Base-by-base conservation (phyloP, 1,139 yeast genomes). In the Yamadazyma oceani region DNA sequence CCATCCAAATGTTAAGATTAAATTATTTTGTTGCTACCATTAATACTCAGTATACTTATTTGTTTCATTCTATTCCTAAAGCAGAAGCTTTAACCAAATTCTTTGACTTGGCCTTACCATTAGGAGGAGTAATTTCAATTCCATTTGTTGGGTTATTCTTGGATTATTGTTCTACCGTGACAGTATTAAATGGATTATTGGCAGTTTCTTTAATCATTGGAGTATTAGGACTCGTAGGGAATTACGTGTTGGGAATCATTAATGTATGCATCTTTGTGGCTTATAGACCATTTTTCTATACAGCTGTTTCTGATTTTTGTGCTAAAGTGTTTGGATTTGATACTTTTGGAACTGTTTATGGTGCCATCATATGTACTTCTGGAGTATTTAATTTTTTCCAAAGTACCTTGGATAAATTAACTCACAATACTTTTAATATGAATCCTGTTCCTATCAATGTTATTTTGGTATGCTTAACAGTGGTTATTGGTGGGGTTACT, bases 271-370 rank as follows among this genome's bases (percentile, higher is more conserved):
- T 70, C 7, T 70, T 70, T 49, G 74, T 68, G 26, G 64, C 61
- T 16, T 70, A 62, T 53, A 55, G 76, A 41, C 75, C 76, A 11
- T 65, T 69, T 38, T 70, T 67, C 51, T 70, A 70, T 48, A 69
- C 76, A 11, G 60, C 70, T 3, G 60, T 70, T 16, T 63, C 71
- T 7, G 76, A 70, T 42, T 62, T 64, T 40, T 70, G 74, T 48
- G 75, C 75, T 35, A 70, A 70, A 47, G 74, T 70, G 23, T 70
- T 70, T 53, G 76, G 76, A 7, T 70, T 69, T 42, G 74, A 69
- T 41, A 70, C 75, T 11, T 70, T 70, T 48, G 76, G 76, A 5
- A 69, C 75, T 3, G 67, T 70, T 17, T 70, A 70, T 45, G 76
- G 76, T 3, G 54, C 69, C n/a, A 64, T 69, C 25, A 66, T 68